A percentile compares a stretch with the other conserved stretches of the same genome.
Evolutionary conservation across 192 early-diverging fungal species (phyloP).

Genomic region (Coemansia sp.): DNA sequence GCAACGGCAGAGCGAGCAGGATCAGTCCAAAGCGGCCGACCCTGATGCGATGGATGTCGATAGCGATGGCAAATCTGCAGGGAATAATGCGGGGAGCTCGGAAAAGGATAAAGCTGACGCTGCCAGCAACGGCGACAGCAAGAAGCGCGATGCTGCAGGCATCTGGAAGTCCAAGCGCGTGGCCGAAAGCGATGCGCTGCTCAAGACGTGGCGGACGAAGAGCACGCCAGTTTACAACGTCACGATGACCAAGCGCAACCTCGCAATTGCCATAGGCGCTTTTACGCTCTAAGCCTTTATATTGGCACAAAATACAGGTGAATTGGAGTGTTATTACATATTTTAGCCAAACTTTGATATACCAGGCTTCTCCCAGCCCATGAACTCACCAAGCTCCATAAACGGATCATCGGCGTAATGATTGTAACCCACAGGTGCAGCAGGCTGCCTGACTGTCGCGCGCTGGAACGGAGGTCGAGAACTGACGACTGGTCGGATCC

Average conservation of each 20-base stretch:
- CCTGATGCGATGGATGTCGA: conserved; percentile 40
- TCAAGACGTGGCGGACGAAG: conserved; percentile 85
- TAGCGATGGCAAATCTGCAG: background rate
- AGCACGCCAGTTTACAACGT: conserved; percentile 86
- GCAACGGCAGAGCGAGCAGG: conserved; percentile 24
- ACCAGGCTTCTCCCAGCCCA: conserved; percentile 43
- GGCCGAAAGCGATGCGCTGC: conserved; percentile 57
- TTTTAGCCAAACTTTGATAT: conserved; percentile 36
- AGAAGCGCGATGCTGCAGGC: conserved; percentile 53
- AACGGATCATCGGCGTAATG: conserved; percentile 44
- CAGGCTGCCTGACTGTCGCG: background rate
- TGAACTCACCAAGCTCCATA: conserved; percentile 27
- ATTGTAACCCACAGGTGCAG: conserved; percentile 24
- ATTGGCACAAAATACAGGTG: too few species aligned
- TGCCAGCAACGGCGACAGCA: conserved; percentile 8
- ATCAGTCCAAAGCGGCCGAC: conserved; percentile 1
- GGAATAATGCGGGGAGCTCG: conserved; percentile 6
- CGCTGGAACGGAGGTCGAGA: background rate
- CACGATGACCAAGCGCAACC: conserved; percentile 81
- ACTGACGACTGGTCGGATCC: conserved; percentile 16
- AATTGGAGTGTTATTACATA: too few species aligned
- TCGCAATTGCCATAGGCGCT: conserved; percentile 82
- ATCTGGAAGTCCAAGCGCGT: conserved; percentile 50
- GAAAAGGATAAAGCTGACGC: conserved; percentile 3
- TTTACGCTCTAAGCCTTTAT: conserved; percentile 41